A percentile compares a stretch with the other conserved stretches of the same genome.
These are phyloP conservation scores for Pulicaria dysenterica DNA, from an alignment of 129 eudicot genomes.

Conservation along the genomic window DNA sequence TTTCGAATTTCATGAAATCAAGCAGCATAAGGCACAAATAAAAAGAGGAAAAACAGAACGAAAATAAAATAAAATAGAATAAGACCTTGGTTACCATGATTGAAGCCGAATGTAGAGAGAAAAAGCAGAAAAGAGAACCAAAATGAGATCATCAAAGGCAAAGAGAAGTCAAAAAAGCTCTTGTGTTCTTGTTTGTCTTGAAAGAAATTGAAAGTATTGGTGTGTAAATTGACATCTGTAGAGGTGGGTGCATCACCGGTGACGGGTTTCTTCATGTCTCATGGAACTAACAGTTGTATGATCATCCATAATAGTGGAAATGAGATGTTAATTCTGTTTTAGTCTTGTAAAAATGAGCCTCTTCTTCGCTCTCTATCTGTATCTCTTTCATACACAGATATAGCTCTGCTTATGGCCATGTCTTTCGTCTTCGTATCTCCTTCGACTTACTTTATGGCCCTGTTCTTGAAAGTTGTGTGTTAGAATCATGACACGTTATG, in stretches of 20 bases:
- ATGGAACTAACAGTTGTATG: slow-evolving; percentile 20
- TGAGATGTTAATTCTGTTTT: slow-evolving; percentile 28
- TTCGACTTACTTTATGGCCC: background rate
- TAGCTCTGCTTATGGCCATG: slow-evolving; percentile 21
- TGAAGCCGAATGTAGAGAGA: slow-evolving; percentile 60
- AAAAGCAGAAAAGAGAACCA: slow-evolving; percentile 65
- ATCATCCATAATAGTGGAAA: slow-evolving; percentile 23
- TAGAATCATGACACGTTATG: slow-evolving; percentile 29
- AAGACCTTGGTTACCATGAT: slow-evolving; percentile 64
- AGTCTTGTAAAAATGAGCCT: background rate
- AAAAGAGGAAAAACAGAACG: slow-evolving; percentile 6
- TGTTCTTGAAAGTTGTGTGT: slow-evolving; percentile 1
- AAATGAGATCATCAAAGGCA: slow-evolving; percentile 60
- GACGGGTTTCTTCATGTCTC: slow-evolving; percentile 47
- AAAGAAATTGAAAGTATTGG: slow-evolving; percentile 18
- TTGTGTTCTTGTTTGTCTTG: slow-evolving; percentile 18
- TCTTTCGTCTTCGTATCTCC: background rate
- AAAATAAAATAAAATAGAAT: background rate
- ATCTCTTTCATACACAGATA: background rate
- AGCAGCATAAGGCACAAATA: background rate
- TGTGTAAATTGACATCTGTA: slow-evolving; percentile 28
- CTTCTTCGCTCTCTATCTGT: background rate
- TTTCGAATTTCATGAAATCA: background rate
- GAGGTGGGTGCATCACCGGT: slow-evolving; percentile 2
- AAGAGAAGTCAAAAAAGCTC: slow-evolving; percentile 48